phyloP scores from a whole-genome alignment of 2,329 filamentous ascomycete species.

The Sporothrix curviconia region DNA sequence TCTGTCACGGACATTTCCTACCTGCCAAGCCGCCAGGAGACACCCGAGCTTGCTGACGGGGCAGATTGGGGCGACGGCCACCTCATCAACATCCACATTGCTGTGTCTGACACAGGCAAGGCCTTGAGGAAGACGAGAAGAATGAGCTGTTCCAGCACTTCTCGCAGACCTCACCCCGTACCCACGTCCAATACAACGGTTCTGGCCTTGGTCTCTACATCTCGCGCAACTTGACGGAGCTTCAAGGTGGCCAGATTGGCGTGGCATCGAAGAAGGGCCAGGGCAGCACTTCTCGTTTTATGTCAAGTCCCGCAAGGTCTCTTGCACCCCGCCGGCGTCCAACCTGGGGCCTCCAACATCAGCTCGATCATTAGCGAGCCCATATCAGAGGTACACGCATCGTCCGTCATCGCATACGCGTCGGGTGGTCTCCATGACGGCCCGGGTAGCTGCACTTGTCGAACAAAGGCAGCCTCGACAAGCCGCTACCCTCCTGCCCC shows the following conservation, averaged over 20 bases:
- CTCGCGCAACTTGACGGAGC: conserved; percentile 65
- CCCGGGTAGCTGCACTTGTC: background rate
- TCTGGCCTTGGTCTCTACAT: conserved; percentile 74
- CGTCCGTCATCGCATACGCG: conserved; percentile 1
- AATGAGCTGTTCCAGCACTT: conserved; percentile 72
- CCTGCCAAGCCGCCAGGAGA: conserved; percentile 36
- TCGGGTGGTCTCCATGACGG: background rate
- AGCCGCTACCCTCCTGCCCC: background rate
- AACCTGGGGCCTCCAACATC: conserved; percentile 10
- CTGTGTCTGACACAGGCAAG: conserved; percentile 65
- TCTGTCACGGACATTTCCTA: conserved; percentile 38
- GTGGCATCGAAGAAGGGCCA: conserved; percentile 60
- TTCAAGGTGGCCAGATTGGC: conserved; percentile 73
- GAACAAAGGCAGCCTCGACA: background rate
- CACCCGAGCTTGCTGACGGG: conserved; percentile 29
- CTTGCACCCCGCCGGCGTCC: conserved; percentile 10
- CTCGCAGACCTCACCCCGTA: conserved; percentile 66
- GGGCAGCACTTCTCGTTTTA: conserved; percentile 73
- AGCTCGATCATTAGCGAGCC: conserved; percentile 27
- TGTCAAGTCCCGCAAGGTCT: conserved; percentile 55
- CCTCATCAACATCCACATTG: conserved; percentile 64
- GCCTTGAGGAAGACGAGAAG: conserved; percentile 63
- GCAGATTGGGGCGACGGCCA: conserved; percentile 67
- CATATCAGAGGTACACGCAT: conserved; percentile 18
- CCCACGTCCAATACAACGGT: conserved; percentile 71